Conservation (phyloP, 495 filamentous ascomycete genomes). For the Astrothelium macrocarpum region DNA sequence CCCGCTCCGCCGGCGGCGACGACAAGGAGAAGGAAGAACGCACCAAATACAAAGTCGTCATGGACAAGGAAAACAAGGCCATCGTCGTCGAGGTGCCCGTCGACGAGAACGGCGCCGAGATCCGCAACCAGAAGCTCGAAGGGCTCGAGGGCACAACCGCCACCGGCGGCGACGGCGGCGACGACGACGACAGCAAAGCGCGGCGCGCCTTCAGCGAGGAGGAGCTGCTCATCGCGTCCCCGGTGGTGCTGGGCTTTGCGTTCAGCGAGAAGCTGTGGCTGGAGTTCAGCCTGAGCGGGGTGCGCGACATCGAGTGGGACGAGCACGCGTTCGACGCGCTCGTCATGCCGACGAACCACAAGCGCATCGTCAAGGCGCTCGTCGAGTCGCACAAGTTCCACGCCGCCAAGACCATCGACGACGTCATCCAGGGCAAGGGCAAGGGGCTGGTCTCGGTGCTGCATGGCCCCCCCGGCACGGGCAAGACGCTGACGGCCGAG, state of each 20-base stretch:
- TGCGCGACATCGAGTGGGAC: slow-evolving; percentile 77
- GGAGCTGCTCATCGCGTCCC: slow-evolving; percentile 81
- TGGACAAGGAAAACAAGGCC: slow-evolving; percentile 52
- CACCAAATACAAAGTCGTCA: slow-evolving; percentile 52
- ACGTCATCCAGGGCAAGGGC: slow-evolving; percentile 72
- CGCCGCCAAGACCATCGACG: slow-evolving; percentile 71
- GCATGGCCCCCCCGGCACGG: slow-evolving; percentile 65
- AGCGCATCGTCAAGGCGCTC: slow-evolving; percentile 69
- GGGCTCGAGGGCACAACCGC: slow-evolving; percentile 39
- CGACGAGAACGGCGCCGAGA: slow-evolving; percentile 52
- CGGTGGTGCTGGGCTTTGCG: slow-evolving; percentile 84
- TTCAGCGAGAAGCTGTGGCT: slow-evolving; percentile 89
- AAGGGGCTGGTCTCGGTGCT: slow-evolving; percentile 66
- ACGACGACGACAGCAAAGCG: slow-evolving; percentile 30
- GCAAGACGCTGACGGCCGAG: slow-evolving; percentile 84
- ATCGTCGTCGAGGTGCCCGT: slow-evolving; percentile 52
- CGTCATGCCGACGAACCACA: slow-evolving; percentile 64
- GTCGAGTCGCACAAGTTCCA: slow-evolving; percentile 77
- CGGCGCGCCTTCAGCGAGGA: slow-evolving; percentile 63
- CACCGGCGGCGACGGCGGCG: too few relatives aligned
- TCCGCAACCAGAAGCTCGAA: slow-evolving; percentile 57
- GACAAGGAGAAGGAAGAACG: slow-evolving; percentile 45
- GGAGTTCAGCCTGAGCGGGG: slow-evolving; percentile 74
- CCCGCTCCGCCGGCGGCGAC: slow-evolving; percentile 18
- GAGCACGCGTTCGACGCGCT: slow-evolving; percentile 70